phyloP scores from a whole-genome alignment of 352 stramenopile genomes.

The Phytophthora lateralis region DNA sequence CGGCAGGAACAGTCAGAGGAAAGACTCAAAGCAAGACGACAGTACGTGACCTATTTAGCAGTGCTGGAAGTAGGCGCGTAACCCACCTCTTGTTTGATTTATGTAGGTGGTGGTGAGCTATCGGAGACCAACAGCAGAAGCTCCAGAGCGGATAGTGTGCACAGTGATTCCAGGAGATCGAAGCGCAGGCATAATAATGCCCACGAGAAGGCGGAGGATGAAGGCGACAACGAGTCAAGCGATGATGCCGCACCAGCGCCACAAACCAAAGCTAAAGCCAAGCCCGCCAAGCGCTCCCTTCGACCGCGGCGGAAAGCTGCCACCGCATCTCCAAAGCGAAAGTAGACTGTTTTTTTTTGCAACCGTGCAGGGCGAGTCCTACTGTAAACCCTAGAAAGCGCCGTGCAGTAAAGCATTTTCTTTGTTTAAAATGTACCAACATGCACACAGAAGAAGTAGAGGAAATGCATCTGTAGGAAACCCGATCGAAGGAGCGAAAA shows the following conservation, averaged over 20 bases:
- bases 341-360: conserved; percentile 37
- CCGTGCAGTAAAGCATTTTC: conserved; percentile 40
- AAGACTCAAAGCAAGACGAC: conserved; percentile 41
- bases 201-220: conserved; percentile 40
- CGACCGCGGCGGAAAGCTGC: conserved; percentile 57
- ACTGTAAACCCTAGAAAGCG: conserved; percentile 13
- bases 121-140: conserved; percentile 36
- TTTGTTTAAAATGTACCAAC: conserved; percentile 52
- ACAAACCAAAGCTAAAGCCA: conserved; percentile 29
- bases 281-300: conserved; percentile 50
- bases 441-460: conserved; percentile 40
- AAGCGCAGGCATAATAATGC: conserved; percentile 31
- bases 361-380: conserved; percentile 5
- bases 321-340: conserved; percentile 47
- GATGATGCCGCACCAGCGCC: conserved; percentile 36
- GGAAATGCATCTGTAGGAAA: conserved; percentile 31
- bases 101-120: conserved; percentile 28
- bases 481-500: conserved; percentile 25
- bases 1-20: conserved; percentile 21
- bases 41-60: conserved; percentile 30
- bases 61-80: background rate
- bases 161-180: conserved; percentile 26
- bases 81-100: conserved; percentile 15
- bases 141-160: conserved; percentile 34
- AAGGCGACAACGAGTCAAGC: conserved; percentile 59